Evolutionary conservation across 345 rosid species (phyloP).

Genomic region (Lepidium didymum): DNA sequence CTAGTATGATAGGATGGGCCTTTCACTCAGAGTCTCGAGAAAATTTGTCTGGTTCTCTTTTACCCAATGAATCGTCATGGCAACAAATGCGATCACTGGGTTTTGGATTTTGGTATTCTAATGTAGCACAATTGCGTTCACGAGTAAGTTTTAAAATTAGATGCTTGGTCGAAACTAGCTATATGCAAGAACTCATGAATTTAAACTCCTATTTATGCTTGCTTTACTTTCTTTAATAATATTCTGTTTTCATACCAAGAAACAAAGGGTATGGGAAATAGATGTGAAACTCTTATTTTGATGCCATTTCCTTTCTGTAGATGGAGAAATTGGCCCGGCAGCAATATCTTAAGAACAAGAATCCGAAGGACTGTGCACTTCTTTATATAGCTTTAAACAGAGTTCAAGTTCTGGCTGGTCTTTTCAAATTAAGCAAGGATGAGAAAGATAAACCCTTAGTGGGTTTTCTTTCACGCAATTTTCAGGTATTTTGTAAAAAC

Average conservation of each 20-base stretch:
- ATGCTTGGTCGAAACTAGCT: slow-evolving; percentile 13
- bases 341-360: slow-evolving; percentile 70
- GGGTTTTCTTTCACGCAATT: slow-evolving; percentile 85
- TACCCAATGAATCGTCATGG: slow-evolving; percentile 80
- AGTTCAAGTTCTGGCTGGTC: slow-evolving; percentile 91
- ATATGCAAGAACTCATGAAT: slow-evolving; percentile 2
- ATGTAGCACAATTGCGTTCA: slow-evolving; percentile 58
- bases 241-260: background rate
- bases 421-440: slow-evolving; percentile 80
- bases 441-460: slow-evolving; percentile 90
- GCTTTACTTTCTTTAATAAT: background rate
- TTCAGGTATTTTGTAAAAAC: slow-evolving; percentile 54
- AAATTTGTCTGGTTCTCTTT: slow-evolving; percentile 48
- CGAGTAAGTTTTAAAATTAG: slow-evolving; percentile 44
- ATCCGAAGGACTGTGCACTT: slow-evolving; percentile 89
- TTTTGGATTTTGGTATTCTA: slow-evolving; percentile 80
- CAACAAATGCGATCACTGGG: slow-evolving; percentile 75
- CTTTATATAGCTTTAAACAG: slow-evolving; percentile 78
- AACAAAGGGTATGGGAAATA: background rate
- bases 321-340: slow-evolving; percentile 84
- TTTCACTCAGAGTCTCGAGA: slow-evolving; percentile 95
- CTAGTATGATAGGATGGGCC: slow-evolving; percentile 72
- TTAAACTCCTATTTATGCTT: background rate
- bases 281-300: slow-evolving; percentile 12
- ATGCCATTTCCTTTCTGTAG: slow-evolving; percentile 36